These are phyloP conservation scores for Alternaria sp. DNA, from an alignment of 2,329 filamentous ascomycete genomes.

Conservation along the genomic window DNA sequence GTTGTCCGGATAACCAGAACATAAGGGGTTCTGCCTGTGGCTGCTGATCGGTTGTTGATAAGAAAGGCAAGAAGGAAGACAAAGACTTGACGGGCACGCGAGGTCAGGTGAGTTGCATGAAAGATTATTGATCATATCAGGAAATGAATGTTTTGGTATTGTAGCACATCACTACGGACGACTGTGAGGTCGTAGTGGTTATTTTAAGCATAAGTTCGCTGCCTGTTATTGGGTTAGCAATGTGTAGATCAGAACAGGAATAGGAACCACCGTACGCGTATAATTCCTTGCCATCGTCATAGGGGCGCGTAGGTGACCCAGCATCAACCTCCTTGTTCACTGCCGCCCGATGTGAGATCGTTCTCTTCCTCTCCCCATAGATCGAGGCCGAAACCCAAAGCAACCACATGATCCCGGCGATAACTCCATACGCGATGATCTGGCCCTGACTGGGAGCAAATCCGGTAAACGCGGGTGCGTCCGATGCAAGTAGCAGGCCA, in stretches of 20 bases:
- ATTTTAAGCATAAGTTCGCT: not conserved
- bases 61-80: not conserved
- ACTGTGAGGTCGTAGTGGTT: not conserved
- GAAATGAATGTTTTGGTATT: not conserved
- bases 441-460: slow-evolving; percentile 34
- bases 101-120: not conserved
- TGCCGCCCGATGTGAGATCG: slow-evolving; percentile 9
- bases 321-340: slow-evolving; percentile 15
- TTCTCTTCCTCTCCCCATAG: slow-evolving; percentile 31
- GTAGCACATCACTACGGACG: not conserved
- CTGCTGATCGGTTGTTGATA: not conserved
- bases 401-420: slow-evolving; percentile 45
- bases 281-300: slow-evolving; percentile 18
- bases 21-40: not conserved
- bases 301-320: not conserved
- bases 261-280: slow-evolving; percentile 16
- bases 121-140: rapidly evolving
- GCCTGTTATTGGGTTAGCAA: not conserved
- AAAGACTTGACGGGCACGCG: not conserved
- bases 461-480: slow-evolving; percentile 31
- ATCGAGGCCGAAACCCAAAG: slow-evolving; percentile 37
- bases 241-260: not conserved
- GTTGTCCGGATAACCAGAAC: not conserved
- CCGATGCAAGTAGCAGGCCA: slow-evolving; percentile 50
- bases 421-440: slow-evolving; percentile 41